Evolutionary conservation across 2,329 filamentous ascomycete genomes (phyloP).

Genomic region (Neofusicoccum sp.): DNA sequence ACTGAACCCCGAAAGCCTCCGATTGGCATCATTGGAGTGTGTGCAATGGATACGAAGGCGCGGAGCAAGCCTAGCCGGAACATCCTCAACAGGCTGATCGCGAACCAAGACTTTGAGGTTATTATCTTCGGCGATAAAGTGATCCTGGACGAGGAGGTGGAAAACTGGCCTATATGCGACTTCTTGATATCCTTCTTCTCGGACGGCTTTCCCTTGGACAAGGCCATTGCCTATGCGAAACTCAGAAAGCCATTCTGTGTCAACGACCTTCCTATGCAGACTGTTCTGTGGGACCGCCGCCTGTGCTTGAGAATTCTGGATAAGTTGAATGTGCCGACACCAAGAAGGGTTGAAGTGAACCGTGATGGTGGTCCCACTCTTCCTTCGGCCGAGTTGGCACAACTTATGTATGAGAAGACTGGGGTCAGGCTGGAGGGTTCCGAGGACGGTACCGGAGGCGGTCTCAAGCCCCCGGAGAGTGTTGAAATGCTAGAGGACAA

Average conservation of each 20-base stretch:
- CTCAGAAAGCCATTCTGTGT: conserved; percentile 95
- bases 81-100: conserved; percentile 88
- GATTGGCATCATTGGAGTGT: conserved; percentile 80
- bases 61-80: conserved; percentile 96
- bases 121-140: conserved; percentile 99
- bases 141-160: conserved; percentile 93
- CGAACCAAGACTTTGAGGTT: conserved; percentile 91
- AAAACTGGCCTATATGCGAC: conserved; percentile 96
- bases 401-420: conserved; percentile 78
- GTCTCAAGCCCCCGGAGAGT: conserved; percentile 59
- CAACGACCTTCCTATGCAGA: conserved; percentile 97
- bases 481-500: conserved; percentile 89
- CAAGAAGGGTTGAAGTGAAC: conserved; percentile 85
- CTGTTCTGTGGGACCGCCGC: conserved; percentile 92
- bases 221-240: conserved; percentile 93
- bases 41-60: conserved; percentile 92
- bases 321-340: conserved; percentile 85
- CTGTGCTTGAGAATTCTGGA: conserved; percentile 87
- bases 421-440: conserved; percentile 74
- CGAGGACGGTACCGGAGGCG: conserved; percentile 66
- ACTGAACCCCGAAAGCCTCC: conserved; percentile 43
- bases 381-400: conserved; percentile 76
- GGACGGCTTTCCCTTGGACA: conserved; percentile 93
- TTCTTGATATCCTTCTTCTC: conserved; percentile 99
- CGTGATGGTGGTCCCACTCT: conserved; percentile 86